Evolutionary conservation across 2,329 filamentous ascomycete species (phyloP), one percentile per base, ranked within the genome.

Genomic region (Botrytis deweyae): DNA sequence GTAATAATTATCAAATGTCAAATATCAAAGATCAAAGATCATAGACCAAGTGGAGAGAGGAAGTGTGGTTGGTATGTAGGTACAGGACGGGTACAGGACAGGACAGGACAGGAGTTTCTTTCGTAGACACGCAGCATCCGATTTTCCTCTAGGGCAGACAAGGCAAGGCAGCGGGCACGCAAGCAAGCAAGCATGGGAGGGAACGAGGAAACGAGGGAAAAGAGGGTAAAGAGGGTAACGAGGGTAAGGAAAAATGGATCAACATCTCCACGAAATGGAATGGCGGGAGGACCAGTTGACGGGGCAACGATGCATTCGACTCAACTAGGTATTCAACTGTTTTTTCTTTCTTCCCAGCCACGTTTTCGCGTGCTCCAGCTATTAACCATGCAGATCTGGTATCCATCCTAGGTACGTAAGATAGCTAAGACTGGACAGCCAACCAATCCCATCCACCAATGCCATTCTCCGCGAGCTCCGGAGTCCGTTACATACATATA

Each of bases 261-360:
- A n/a, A 8, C 64, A 52, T 67, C 64, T 68, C 65, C 65, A 68
- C 49, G 65, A 67, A 67, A n/a, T 68, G 25, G 65, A 68, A 68
- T 68, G 65, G 65, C 65, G 65, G 65, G 65, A 58, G n/a, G 36
- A 25, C 22, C 4, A 12, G 65, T 68, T 68, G 9, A 20, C 25
- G 40, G n/a, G 16, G 65, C 36, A 68, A 68, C 44, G 29, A n/a
- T 52, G 4, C 8, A 33, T 42, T 36, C 40, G 25, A 29, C n/a
- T 29, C 36, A 22, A 55, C 22, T n/a, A 25, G 38, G 38, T 42
- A 16, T 16, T 42, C 40, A 42, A 42, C 40, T 42, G 40, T 42
- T 42, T 58, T 29, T 55, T 18, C 29, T 18, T 16, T 36, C 12
- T 42, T 68, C 49, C 65, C 65, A 68, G 65, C 65, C 65, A 68